Conservation (phyloP, 1,284 basidiomycete species). For the Vanrija pseudolonga region DNA sequence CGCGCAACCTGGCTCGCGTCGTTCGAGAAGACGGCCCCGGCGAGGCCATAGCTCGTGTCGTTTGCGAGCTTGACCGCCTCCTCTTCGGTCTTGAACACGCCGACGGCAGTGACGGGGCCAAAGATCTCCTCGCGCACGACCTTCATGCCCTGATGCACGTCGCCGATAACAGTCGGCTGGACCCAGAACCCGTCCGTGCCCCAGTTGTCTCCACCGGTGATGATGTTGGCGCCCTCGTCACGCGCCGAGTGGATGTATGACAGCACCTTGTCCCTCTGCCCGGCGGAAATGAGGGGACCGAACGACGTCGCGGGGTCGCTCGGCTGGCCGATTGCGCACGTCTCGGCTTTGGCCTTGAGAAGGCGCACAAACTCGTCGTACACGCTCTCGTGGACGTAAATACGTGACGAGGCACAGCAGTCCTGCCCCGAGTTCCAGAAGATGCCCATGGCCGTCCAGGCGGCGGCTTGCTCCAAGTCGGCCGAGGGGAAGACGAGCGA, state of each 20-base stretch:
- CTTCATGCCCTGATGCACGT: slow-evolving; percentile 31
- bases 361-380: slow-evolving; percentile 72
- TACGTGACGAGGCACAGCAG: slow-evolving; percentile 54
- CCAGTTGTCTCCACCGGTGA: slow-evolving; percentile 66
- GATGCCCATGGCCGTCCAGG: slow-evolving; percentile 34
- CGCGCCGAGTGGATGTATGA: slow-evolving; percentile 83
- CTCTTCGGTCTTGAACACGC: slow-evolving; percentile 46
- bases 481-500: slow-evolving; percentile 49
- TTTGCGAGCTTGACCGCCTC: slow-evolving; percentile 67
- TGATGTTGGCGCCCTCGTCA: slow-evolving; percentile 73
- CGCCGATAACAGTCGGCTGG: slow-evolving; percentile 44
- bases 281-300: slow-evolving; percentile 78
- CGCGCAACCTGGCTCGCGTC: slow-evolving; percentile 84
- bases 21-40: slow-evolving; percentile 79
- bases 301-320: slow-evolving; percentile 68
- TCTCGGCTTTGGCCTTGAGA: slow-evolving; percentile 64
- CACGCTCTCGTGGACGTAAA: slow-evolving; percentile 78
- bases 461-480: slow-evolving; percentile 68
- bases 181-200: slow-evolving; percentile 39
- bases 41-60: slow-evolving; percentile 77
- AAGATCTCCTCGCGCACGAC: slow-evolving; percentile 48
- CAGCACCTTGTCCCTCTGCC: slow-evolving; percentile 85
- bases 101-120: slow-evolving; percentile 49
- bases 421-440: slow-evolving; percentile 30
- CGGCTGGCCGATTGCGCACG: slow-evolving; percentile 66